Evolutionary conservation across 192 early-diverging fungal genomes (phyloP), one percentile per base, ranked within the genome.

Genomic region (Linnemannia schmuckeri): DNA sequence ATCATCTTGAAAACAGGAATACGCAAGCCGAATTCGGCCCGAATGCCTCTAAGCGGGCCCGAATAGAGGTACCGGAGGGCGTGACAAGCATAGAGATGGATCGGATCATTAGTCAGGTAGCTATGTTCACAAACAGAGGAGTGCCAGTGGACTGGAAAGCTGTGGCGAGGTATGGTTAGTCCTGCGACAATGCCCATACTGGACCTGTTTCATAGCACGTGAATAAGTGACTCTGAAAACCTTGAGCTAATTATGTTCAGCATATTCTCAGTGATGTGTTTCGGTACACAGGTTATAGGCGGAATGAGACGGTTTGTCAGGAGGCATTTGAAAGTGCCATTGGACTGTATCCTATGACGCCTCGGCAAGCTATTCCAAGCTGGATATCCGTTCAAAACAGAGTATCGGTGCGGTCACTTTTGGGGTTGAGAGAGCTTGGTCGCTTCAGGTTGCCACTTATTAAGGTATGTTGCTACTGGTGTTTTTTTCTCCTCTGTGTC

Each of bases 261-360:
- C 7, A 57, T 57, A 6, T 33, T 6, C 15, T 22, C 13, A 75
- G 73, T 13, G 73, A 75, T n/a, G 30, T 75, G 12, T 77, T 77
- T 37, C 4, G 9, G 15, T 76, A 61, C 18, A 82, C 81, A 49
- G 81, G 75, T 7, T 73, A 52, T 37, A 24, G 27, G 15, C 27
- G 74, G 27, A 17, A 40, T 24, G 70, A 61, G 30, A 2, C 61
- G 10, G 70, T 22, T 6, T 77, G 42, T 47, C 70, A 38, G 7
- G 70, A 82, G 30, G 75, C 81, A 22, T 77, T 82, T 42, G 81
- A 82, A 40, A 18, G n/a, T 4, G 70, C 75, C 6, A 77, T 82
- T 24, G 57, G 42, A 18, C 81, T 72, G 33, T 82, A 71, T 44
- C 44, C 9, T 4, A 72, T 30, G 47, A 61, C 15, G 2, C 55